Percentiles rank a stretch among this genome's conserved stretches.
Conservation (phyloP, 257 asterid genomes). For the Solanum megistacrolobum region DNA sequence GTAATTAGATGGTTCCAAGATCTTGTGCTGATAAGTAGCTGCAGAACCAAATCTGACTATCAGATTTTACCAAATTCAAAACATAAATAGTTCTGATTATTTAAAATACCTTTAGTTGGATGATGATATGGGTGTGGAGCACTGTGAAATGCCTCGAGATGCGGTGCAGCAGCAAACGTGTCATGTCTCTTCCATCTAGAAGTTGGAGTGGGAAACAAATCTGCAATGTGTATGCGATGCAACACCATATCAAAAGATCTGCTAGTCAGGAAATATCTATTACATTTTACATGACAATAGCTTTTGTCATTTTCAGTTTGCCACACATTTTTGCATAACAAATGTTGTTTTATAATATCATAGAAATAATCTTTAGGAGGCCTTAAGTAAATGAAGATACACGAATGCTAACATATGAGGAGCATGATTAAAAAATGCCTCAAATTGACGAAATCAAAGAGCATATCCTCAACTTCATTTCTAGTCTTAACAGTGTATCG, state of each 20-base stretch:
- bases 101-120: conserved; percentile 20
- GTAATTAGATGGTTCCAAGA: conserved; percentile 9
- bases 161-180: conserved; percentile 14
- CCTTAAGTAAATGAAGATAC: background rate
- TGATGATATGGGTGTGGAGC: conserved; percentile 17
- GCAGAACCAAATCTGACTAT: conserved; percentile 1
- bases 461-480: background rate
- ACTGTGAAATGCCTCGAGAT: conserved; percentile 13
- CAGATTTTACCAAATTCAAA: background rate
- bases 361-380: background rate
- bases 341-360: background rate
- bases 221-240: conserved; percentile 2
- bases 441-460: background rate
- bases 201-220: background rate
- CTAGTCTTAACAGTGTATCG: background rate
- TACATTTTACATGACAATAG: background rate
- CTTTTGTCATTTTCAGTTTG: background rate
- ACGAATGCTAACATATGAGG: background rate
- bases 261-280: background rate
- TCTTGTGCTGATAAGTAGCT: conserved; percentile 25
- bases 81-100: background rate
- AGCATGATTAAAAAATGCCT: background rate
- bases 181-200: conserved; percentile 1
- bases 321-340: background rate
- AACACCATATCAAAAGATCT: background rate